phyloP scores from a whole-genome alignment of 495 filamentous ascomycete species.

The Penicillium coprophilum region DNA sequence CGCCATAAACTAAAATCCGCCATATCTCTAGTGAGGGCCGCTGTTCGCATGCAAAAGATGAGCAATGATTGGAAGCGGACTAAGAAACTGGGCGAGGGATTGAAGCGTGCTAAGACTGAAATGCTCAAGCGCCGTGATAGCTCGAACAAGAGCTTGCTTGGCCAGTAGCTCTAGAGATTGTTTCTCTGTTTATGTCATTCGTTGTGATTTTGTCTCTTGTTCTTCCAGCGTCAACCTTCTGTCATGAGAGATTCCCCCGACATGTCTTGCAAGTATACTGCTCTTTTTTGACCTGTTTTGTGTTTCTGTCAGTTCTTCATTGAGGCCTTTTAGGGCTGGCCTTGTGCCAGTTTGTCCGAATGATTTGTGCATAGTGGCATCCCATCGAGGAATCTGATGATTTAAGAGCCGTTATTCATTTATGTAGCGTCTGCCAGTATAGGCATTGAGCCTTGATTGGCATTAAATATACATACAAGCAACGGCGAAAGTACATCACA shows the following conservation, averaged over 20 bases:
- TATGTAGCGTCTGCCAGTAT: not conserved
- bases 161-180: slow-evolving; percentile 5
- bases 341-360: slow-evolving; percentile 4
- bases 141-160: slow-evolving; percentile 26
- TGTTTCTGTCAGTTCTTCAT: slow-evolving; percentile 9
- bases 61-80: slow-evolving; percentile 50
- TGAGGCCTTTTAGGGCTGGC: slow-evolving; percentile 11
- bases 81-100: slow-evolving; percentile 46
- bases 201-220: slow-evolving; percentile 20
- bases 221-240: slow-evolving; percentile 27
- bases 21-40: slow-evolving; percentile 53
- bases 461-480: not conserved
- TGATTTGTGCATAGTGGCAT: slow-evolving; percentile 22
- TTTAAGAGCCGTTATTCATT: not conserved
- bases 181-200: slow-evolving; percentile 11
- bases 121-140: slow-evolving; percentile 44
- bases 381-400: slow-evolving; percentile 14
- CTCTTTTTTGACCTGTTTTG: slow-evolving; percentile 9
- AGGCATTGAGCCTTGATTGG: slow-evolving; percentile 2
- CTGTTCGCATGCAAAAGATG: slow-evolving; percentile 55
- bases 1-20: slow-evolving; percentile 50
- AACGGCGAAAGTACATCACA: not conserved
- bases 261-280: slow-evolving; percentile 27
- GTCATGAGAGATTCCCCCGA: slow-evolving; percentile 33
- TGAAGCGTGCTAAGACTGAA: slow-evolving; percentile 47